Percentiles rank a stretch among this genome's conserved stretches.
Conservation (phyloP, 192 early-diverging fungal species). For the Kappamyces sp. region DNA sequence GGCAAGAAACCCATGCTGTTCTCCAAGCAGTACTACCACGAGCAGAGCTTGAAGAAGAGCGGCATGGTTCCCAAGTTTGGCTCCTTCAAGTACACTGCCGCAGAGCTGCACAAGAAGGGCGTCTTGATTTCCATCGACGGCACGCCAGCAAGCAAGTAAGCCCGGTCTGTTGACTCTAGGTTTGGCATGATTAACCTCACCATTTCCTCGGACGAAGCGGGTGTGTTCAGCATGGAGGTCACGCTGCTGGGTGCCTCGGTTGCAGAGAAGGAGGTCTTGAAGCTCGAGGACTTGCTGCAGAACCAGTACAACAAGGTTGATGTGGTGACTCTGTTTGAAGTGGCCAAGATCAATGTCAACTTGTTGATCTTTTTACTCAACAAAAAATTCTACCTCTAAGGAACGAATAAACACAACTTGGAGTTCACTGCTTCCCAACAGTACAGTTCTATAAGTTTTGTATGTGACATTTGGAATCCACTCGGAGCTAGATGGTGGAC, state of each 20-base stretch:
- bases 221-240: slow-evolving; percentile 85
- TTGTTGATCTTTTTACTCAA: slow-evolving; percentile 93
- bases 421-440: no score
- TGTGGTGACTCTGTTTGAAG: slow-evolving; percentile 87
- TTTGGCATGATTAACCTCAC: slow-evolving; percentile 85
- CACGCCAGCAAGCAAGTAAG: slow-evolving; percentile 67
- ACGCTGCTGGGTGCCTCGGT: slow-evolving; percentile 60
- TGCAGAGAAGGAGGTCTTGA: slow-evolving; percentile 66
- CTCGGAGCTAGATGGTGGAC: no score
- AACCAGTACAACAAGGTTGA: slow-evolving; percentile 89
- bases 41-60: slow-evolving; percentile 72
- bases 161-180: slow-evolving; percentile 14
- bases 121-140: slow-evolving; percentile 83
- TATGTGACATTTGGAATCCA: no score
- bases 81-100: slow-evolving; percentile 96
- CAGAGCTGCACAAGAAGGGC: slow-evolving; percentile 86
- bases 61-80: slow-evolving; percentile 93
- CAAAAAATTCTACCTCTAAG: slow-evolving; percentile 67
- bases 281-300: slow-evolving; percentile 90
- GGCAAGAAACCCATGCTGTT: slow-evolving; percentile 76
- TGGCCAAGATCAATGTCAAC: slow-evolving; percentile 93
- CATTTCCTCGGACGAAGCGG: slow-evolving; percentile 86
- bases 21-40: slow-evolving; percentile 92
- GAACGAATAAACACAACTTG: background rate
- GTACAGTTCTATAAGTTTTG: no score